Conservation (phyloP, 495 filamentous ascomycete species). For the Xylaria telfairii region DNA sequence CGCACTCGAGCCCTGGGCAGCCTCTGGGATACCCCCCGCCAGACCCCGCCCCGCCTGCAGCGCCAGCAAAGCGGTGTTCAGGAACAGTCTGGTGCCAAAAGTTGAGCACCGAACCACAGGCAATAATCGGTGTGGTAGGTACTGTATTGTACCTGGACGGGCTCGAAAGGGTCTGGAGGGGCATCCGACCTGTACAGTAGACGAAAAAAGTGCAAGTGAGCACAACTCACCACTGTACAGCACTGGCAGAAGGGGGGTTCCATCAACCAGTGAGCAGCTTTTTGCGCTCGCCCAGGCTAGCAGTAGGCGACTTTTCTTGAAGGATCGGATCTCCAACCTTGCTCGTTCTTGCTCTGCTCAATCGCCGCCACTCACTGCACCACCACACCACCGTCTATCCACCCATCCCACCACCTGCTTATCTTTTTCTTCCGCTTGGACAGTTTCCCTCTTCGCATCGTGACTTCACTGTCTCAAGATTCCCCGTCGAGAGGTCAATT, state of each 20-base stretch:
- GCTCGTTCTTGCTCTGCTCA: conserved; percentile 21
- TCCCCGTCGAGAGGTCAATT: conserved; percentile 34
- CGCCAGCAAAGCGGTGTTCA: conserved; percentile 24
- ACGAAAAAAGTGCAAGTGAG: conserved; percentile 17
- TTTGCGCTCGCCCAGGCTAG: conserved; percentile 16
- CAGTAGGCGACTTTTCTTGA: conserved; percentile 19
- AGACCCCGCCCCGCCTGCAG: conserved; percentile 14
- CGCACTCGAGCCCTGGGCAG: too few species aligned
- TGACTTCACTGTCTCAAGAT: conserved; percentile 27
- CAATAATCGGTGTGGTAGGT: conserved; percentile 17
- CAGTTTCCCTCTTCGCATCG: conserved; percentile 27
- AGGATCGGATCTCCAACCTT: conserved; percentile 26
- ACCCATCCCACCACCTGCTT: conserved; percentile 7
- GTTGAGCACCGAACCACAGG: conserved; percentile 22
- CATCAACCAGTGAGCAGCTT: conserved; percentile 13
- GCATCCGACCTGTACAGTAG: not conserved
- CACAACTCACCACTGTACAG: not conserved
- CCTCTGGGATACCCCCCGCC: not conserved
- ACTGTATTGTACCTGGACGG: too few species aligned
- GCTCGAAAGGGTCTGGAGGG: conserved; percentile 14
- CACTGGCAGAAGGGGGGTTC: not conserved
- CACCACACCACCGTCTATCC: conserved; percentile 20
- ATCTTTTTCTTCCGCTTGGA: conserved; percentile 24
- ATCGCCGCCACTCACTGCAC: not conserved
- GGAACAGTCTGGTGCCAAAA: conserved; percentile 23